Base-by-base conservation (phyloP, 257 asterid genomes). In the Prunella vulgaris region DNA sequence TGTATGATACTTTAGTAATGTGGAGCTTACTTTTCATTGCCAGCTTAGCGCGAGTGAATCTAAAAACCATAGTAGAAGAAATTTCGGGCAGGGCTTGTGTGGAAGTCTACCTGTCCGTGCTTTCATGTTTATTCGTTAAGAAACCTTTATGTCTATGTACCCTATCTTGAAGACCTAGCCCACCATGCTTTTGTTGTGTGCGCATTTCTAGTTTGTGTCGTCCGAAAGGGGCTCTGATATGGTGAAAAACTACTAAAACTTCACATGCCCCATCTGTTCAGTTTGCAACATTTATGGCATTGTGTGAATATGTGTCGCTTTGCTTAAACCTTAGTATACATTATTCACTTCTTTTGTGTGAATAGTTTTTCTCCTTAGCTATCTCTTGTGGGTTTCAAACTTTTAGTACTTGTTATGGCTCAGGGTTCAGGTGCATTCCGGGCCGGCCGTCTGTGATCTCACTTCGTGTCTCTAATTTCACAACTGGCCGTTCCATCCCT, bases 1-100 rank as follows among this genome's bases (percentile, higher is more conserved):
- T 37, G 40, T 33, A 69, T 70, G 79, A 69, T 79, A 72, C 76
- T 74, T 75, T 80, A 33, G 77, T 78, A 63, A 81, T 46, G 48
- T 30, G 69, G 68, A 51, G 52, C 74, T 76, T 60, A 40, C 46
- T 74, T 80, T 78, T 75, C 77, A 37, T 78, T 81, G 81, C 78
- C 88, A 84, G 86, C 64, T 28, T 2, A 25, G 64, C 13, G 30
- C 15, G 21, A 54, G 59, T 20, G 17, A 17, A 42, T 46, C 17
- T 20, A n/a, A 65, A 14, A 53, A 58, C 60, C 57, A 33, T 7
- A 42, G 37, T 59, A 30, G 9, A 6, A 32, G 9, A 32, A 32
- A 32, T 4, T 5, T 32, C 24, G 24, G 30, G 61, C n/a, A n/a
- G n/a, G 51, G 32, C 12, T 32, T 10, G 10, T 59, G 18, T 48